phyloP scores from a whole-genome alignment of 345 rosid species.

The Pelargonium nanum region DNA sequence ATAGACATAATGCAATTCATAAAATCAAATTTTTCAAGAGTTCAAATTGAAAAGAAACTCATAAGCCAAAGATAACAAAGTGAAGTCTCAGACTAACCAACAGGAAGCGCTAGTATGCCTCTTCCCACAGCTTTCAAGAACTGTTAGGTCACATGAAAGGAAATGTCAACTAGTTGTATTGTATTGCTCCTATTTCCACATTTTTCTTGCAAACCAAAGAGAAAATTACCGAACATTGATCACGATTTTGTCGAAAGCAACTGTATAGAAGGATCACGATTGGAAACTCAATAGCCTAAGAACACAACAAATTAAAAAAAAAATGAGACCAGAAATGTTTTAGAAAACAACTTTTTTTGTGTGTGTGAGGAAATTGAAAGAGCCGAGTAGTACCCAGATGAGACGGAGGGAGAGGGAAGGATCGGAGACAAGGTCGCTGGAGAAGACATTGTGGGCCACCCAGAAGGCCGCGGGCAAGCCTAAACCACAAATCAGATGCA shows the following conservation, averaged over 20 bases:
- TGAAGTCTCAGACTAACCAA: slow-evolving; percentile 41
- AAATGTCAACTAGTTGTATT: background rate
- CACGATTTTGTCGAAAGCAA: slow-evolving; percentile 37
- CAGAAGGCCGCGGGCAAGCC: slow-evolving; percentile 36
- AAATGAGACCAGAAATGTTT: background rate
- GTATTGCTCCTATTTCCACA: background rate
- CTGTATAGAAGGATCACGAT: slow-evolving; percentile 46
- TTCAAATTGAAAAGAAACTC: background rate
- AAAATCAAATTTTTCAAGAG: background rate
- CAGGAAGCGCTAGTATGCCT: slow-evolving; percentile 50
- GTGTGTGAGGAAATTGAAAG: background rate
- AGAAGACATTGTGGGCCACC: slow-evolving; percentile 34
- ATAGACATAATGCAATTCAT: background rate
- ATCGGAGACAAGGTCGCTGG: slow-evolving; percentile 48
- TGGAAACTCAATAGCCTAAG: slow-evolving; percentile 40
- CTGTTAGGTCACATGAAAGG: slow-evolving; percentile 28
- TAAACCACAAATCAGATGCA: slow-evolving; percentile 35
- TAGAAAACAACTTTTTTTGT: background rate
- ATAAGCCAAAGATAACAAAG: background rate
- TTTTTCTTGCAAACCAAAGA: background rate
- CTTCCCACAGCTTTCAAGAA: slow-evolving; percentile 48
- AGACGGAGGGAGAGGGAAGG: slow-evolving; percentile 47
- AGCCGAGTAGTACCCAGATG: slow-evolving; percentile 34
- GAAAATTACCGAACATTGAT: slow-evolving; percentile 44
- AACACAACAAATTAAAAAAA: slow-evolving; percentile 1